Evolutionary conservation across 345 rosid species (phyloP).

Genomic region (Arabis hirsuta): DNA sequence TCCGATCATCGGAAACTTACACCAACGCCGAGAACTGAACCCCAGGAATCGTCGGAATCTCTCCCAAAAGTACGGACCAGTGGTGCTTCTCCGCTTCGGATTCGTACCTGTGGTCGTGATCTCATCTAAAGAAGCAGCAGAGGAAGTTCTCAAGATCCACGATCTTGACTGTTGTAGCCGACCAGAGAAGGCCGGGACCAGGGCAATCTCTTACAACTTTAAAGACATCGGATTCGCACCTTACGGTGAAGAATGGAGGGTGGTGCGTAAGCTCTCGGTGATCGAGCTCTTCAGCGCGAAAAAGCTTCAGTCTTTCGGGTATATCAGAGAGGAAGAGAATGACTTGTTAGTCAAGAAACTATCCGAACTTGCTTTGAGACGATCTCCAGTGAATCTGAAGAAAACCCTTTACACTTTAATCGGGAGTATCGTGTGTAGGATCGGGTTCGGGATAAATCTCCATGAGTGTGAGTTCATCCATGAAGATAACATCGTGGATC

Average conservation of each 20-base stretch:
- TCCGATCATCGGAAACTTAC: conserved; percentile 36
- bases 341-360: conserved; percentile 31
- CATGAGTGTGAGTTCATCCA: conserved; percentile 37
- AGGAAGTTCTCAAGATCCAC: conserved; percentile 30
- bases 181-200: not conserved
- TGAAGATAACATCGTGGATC: conserved; percentile 15
- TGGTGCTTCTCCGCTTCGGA: conserved; percentile 29
- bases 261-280: conserved; percentile 20
- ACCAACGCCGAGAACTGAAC: conserved; percentile 8
- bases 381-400: conserved; percentile 21
- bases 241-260: conserved; percentile 30
- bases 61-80: conserved; percentile 24
- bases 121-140: conserved; percentile 30
- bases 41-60: conserved; percentile 9
- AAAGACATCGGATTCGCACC: conserved; percentile 31
- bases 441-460: conserved; percentile 31
- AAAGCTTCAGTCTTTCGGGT: conserved; percentile 14
- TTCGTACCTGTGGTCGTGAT: conserved; percentile 28
- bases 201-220: conserved; percentile 20
- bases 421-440: conserved; percentile 20
- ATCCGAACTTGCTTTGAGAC: not conserved
- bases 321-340: conserved; percentile 27
- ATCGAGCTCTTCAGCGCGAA: conserved; percentile 27
- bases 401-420: conserved; percentile 6
- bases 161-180: conserved; percentile 34